phyloP scores from a whole-genome alignment of 2,329 filamentous ascomycete genomes.

The Aspergillus felis region DNA sequence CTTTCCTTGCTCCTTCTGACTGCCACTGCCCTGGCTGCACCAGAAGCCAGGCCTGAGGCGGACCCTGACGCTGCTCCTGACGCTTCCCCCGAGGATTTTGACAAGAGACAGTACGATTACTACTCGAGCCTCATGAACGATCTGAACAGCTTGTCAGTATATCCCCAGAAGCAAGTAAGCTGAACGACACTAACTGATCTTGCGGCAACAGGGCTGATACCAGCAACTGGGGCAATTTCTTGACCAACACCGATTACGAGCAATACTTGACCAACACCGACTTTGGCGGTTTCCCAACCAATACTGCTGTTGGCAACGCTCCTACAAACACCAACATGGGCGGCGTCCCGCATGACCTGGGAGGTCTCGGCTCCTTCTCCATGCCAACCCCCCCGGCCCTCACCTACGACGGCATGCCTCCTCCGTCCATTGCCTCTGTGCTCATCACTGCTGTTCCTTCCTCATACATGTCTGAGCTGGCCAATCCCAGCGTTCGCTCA shows the following conservation, averaged over 20 bases:
- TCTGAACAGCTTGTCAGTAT: not conserved
- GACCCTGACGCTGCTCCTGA: not conserved
- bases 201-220: not conserved
- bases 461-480: conserved; percentile 18
- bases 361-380: not conserved
- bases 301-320: conserved; percentile 1
- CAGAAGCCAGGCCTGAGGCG: not conserved
- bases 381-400: conserved; percentile 3
- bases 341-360: not conserved
- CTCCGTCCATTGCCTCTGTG: conserved; percentile 21
- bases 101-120: conserved; percentile 6
- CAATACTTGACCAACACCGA: not conserved
- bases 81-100: not conserved
- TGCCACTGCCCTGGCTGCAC: conserved; percentile 16
- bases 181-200: not conserved
- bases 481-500: conserved; percentile 14
- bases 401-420: conserved; percentile 10
- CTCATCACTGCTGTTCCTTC: conserved; percentile 25
- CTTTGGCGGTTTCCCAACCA: not conserved
- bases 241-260: not conserved
- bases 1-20: conserved; percentile 20
- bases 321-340: no score
- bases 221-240: no score
- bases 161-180: not conserved
- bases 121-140: conserved; percentile 2